phyloP scores from a whole-genome alignment of 345 rosid species.

The Iberis pinnata region DNA sequence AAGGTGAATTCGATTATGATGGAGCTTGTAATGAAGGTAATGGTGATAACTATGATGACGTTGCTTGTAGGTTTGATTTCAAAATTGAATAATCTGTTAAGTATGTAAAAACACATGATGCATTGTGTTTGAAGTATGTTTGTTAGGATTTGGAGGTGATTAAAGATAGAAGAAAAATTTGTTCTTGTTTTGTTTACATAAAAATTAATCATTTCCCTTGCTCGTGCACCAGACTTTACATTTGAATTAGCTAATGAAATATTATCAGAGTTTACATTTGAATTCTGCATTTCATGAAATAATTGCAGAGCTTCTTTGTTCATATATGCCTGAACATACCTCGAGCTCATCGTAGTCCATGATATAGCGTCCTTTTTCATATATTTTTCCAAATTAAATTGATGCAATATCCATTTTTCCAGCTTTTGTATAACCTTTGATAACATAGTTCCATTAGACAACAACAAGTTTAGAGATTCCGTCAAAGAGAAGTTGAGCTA shows the following conservation, averaged over 20 bases:
- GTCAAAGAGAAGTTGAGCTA: slow-evolving; percentile 43
- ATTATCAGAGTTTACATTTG: slow-evolving; percentile 49
- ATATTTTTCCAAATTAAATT: slow-evolving; percentile 39
- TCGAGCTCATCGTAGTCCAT: slow-evolving; percentile 64
- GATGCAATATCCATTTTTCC: slow-evolving; percentile 39
- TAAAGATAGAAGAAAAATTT: no score
- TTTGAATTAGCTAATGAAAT: slow-evolving; percentile 51
- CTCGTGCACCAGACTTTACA: slow-evolving; percentile 60
- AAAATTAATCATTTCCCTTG: slow-evolving; percentile 74
- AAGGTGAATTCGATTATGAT: no score
- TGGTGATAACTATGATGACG: no score
- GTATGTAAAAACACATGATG: no score
- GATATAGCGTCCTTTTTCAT: slow-evolving; percentile 37
- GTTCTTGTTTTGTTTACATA: slow-evolving; percentile 28
- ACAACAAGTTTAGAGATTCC: slow-evolving; percentile 33
- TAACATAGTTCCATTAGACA: slow-evolving; percentile 71
- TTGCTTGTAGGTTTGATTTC: no score
- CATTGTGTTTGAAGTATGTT: no score
- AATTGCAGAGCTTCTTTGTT: slow-evolving; percentile 54
- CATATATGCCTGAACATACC: slow-evolving; percentile 50
- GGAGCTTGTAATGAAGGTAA: no score
- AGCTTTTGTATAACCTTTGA: slow-evolving; percentile 43
- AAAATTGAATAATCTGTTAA: no score
- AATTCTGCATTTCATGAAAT: slow-evolving; percentile 59
- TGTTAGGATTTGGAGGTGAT: no score